Evolutionary conservation across 352 stramenopile genomes (phyloP), one percentile per base, ranked within the genome.

Genomic region (Plasmopara halstedii): DNA sequence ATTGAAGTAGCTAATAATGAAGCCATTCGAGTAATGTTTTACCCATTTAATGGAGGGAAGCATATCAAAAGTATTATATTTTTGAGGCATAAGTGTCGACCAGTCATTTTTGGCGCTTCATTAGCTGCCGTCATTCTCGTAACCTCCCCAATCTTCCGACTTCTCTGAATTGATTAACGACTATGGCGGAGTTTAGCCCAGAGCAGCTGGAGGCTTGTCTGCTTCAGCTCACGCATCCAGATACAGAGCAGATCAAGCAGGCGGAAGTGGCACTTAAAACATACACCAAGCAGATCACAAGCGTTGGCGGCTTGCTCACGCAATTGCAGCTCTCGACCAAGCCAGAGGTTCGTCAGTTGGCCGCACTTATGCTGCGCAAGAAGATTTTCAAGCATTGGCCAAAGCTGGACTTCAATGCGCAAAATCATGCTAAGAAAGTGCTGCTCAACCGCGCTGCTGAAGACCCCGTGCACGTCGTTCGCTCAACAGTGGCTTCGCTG

Each of bases 191-290:
- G 63, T 90, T 88, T 50, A 62, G 62, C 46, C 82, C 79, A 42
- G 79, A 88, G 59, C 82, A 91, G 62, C 65, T 94, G 49, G 82
- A 94, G 59, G 73, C 75, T 46, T 88, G 81, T 67, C 72, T 94
- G 33, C 58, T 88, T 66, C 83, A 91, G 48, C 81, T 98, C 39
- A 97, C 86, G 46, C 73, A 97, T 60, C 89, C 89, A 25, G 87
- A 98, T 70, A 98, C 94, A 36, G 75, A 94, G 59, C 77, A 93
- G 46, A 98, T 98, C 68, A 96, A 97, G 73, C 73, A 97, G 62
- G 94, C 90, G 7, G 95, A 98, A 71, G 62, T 67, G 23, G 71
- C 80, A 15, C 62, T 98, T 46, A 98, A 98, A 72, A 68, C 65
- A 23, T 88, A 97, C 57, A 67, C 97, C 23, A 98, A 97, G 63